Percentiles rank a stretch among this genome's conserved stretches.
Evolutionary conservation across 306 rosid genomes (phyloP).

Genomic region (Dalbergia cultrata): DNA sequence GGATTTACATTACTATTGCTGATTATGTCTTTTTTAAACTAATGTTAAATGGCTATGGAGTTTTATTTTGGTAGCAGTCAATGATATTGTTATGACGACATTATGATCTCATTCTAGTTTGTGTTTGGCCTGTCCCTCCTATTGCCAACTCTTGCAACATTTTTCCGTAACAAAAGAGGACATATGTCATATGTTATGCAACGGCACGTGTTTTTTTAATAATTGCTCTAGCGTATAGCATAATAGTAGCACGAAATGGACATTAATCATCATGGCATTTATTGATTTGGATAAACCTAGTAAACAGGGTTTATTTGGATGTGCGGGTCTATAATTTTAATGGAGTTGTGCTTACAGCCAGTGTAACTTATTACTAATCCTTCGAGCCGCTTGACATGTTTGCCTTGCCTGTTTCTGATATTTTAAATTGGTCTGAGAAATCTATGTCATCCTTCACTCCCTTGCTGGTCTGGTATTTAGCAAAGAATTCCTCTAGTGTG

Average conservation of each 20-base stretch:
- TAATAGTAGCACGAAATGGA: neutral
- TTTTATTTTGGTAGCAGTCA: neutral
- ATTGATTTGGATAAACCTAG: too few species aligned
- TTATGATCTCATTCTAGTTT: neutral
- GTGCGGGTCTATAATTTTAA: too few species aligned
- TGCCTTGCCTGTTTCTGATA: neutral
- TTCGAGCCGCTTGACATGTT: too few species aligned
- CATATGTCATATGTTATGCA: neutral
- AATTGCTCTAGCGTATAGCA: neutral
- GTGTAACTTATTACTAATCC: too few species aligned
- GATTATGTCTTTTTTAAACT: neutral
- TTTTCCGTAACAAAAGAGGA: neutral
- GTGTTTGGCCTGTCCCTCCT: neutral
- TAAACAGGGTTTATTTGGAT: too few species aligned
- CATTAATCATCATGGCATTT: neutral
- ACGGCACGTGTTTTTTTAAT: too few species aligned
- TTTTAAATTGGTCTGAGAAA: neutral
- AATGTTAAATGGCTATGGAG: neutral
- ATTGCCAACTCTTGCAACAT: too few species aligned
- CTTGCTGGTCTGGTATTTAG: neutral
- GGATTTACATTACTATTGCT: neutral
- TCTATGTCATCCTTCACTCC: neutral
- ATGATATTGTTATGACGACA: conserved; percentile 1
- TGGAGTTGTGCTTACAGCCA: too few species aligned
- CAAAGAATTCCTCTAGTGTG: neutral